phyloP scores from a whole-genome alignment of 352 stramenopile species.

The Pythium monospermum region DNA sequence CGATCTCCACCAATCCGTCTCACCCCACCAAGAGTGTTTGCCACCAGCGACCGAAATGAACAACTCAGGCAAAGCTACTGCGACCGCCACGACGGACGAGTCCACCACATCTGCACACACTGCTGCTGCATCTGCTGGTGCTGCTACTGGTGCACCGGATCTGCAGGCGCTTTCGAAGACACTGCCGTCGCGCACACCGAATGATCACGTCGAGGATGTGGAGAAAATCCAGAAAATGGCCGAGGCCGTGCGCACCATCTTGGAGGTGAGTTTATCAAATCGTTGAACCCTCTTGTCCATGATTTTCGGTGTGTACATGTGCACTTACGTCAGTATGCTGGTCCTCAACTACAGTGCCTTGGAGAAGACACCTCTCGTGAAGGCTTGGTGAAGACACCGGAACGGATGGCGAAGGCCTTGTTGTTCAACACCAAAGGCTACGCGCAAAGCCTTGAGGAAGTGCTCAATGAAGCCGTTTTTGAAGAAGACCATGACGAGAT shows the following conservation, averaged over 20 bases:
- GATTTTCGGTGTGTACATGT: neutral
- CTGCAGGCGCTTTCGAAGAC: slow-evolving; percentile 61
- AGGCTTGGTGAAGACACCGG: slow-evolving; percentile 94
- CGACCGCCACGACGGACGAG: neutral
- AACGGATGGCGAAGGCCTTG: slow-evolving; percentile 96
- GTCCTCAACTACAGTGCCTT: slow-evolving; percentile 48
- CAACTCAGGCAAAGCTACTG: slow-evolving; percentile 23
- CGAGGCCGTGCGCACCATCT: slow-evolving; percentile 87
- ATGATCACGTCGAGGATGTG: slow-evolving; percentile 71
- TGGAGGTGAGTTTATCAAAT: slow-evolving; percentile 83
- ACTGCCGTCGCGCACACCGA: slow-evolving; percentile 39
- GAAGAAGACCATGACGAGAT: slow-evolving; percentile 98
- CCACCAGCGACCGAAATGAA: slow-evolving; percentile 23
- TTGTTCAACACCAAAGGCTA: slow-evolving; percentile 97
- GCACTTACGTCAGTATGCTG: neutral
- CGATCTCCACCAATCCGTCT: slow-evolving; percentile 7
- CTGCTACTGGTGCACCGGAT: slow-evolving; percentile 4
- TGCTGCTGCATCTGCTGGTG: neutral
- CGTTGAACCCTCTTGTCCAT: no score
- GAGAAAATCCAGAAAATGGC: slow-evolving; percentile 91
- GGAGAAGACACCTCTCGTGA: slow-evolving; percentile 94
- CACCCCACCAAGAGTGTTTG: slow-evolving; percentile 5
- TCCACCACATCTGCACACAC: no score
- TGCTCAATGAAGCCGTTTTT: slow-evolving; percentile 98
- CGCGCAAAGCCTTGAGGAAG: slow-evolving; percentile 77